phyloP scores from a whole-genome alignment of 345 rosid genomes.

The Citrus glauca region DNA sequence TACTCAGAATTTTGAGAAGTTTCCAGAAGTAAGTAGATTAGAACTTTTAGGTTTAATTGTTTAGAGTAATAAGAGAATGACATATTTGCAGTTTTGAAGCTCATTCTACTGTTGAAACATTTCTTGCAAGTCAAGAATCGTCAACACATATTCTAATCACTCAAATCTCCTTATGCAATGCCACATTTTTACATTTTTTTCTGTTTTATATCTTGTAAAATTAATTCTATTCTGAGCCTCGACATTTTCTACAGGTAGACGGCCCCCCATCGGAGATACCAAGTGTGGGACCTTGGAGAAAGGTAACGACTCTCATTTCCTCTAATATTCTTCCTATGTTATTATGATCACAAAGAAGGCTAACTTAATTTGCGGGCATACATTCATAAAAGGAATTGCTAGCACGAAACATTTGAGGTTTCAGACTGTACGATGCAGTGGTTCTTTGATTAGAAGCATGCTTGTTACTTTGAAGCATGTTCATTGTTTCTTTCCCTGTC shows the following conservation, averaged over 20 bases:
- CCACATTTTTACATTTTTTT: neutral
- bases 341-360: neutral
- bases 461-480: neutral
- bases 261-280: constrained; percentile 57
- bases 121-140: neutral
- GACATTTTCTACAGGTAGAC: constrained; percentile 43
- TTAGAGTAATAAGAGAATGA: neutral
- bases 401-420: neutral
- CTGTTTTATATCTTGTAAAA: neutral
- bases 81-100: neutral
- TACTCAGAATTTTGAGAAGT: constrained; percentile 97
- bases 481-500: neutral
- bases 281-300: constrained; percentile 95
- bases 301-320: constrained; percentile 42
- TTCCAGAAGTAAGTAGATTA: constrained; percentile 77
- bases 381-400: neutral
- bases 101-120: neutral
- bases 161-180: neutral
- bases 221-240: neutral
- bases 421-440: neutral
- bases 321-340: neutral
- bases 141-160: neutral
- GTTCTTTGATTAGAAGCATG: neutral
- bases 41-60: neutral
- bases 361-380: neutral